Conservation (phyloP, 179 eudicot species). For the Spergularia azorica region DNA sequence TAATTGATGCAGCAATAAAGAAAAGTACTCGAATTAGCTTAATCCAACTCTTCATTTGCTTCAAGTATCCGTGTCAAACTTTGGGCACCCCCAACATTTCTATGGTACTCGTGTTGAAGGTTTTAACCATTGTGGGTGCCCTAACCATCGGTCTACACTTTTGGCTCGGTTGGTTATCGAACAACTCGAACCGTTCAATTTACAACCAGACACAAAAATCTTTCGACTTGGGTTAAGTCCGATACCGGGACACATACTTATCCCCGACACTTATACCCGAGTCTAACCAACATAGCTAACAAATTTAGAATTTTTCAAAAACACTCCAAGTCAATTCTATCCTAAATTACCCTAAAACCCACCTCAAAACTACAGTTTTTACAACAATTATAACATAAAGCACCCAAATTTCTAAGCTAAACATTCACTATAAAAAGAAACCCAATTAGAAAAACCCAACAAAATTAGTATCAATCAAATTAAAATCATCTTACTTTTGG, state of each 20-base stretch:
- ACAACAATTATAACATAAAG: neutral
- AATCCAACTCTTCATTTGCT: neutral
- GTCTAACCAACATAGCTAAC: too few relatives aligned
- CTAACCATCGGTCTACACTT: too few relatives aligned
- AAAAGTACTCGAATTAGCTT: neutral
- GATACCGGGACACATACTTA: too few relatives aligned
- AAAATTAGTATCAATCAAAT: neutral
- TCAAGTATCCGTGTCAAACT: neutral
- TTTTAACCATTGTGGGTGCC: too few relatives aligned
- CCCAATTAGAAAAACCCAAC: neutral
- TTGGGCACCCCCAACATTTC: neutral
- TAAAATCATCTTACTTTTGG: conserved; percentile 45
- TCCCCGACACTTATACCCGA: too few relatives aligned
- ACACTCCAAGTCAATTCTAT: neutral
- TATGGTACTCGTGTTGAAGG: neutral
- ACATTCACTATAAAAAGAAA: neutral
- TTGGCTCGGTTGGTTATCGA: too few relatives aligned
- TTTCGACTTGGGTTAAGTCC: too few relatives aligned
- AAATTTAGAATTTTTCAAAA: neutral
- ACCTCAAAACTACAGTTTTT: neutral
- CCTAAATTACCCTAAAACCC: neutral
- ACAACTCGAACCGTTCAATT: neutral
- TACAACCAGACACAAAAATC: too few relatives aligned
- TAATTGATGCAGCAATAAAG: neutral
- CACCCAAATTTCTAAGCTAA: neutral